Evolutionary conservation across 2,329 filamentous ascomycete species (phyloP).

Genomic region (Alternaria dauci): DNA sequence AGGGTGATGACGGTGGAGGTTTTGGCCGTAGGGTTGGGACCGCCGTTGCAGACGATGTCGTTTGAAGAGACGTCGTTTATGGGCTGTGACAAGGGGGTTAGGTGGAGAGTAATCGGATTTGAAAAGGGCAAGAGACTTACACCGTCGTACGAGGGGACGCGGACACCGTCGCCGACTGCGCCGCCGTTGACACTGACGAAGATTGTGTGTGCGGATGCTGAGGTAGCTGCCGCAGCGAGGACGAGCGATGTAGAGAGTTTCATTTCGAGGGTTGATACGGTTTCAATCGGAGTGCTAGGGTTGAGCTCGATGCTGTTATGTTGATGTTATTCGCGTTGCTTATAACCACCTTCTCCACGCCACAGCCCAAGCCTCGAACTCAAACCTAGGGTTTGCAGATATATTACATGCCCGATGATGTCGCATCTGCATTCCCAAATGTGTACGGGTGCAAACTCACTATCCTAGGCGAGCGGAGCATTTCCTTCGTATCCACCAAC

Average conservation of each 20-base stretch:
- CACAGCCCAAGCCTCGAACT: neutral
- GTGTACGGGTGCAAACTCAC: neutral
- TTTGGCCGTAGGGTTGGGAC: constrained; percentile 58
- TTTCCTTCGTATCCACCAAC: constrained; percentile 30
- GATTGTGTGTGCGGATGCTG: constrained; percentile 60
- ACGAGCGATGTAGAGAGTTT: constrained; percentile 38
- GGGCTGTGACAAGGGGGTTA: constrained; percentile 44
- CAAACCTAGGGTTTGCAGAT: constrained; percentile 4
- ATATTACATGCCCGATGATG: constrained; percentile 17
- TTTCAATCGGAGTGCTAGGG: neutral
- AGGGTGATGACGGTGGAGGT: constrained; percentile 51
- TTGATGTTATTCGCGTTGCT: neutral
- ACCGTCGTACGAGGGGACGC: constrained; percentile 55
- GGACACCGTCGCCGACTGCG: constrained; percentile 60
- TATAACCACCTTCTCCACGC: constrained; percentile 13
- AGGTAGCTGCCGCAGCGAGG: constrained; percentile 40
- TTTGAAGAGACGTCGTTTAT: constrained; percentile 64
- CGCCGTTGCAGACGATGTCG: constrained; percentile 66
- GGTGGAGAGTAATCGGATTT: neutral
- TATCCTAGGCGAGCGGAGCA: constrained; percentile 15
- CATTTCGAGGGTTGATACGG: constrained; percentile 25
- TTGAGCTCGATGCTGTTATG: neutral
- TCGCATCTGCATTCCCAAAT: neutral
- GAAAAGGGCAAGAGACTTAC: constrained; percentile 18
- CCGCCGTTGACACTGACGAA: constrained; percentile 60